These are phyloP conservation scores for Bipolaris sorokiniana DNA, from an alignment of 2,329 filamentous ascomycete species.

Conservation along the genomic window DNA sequence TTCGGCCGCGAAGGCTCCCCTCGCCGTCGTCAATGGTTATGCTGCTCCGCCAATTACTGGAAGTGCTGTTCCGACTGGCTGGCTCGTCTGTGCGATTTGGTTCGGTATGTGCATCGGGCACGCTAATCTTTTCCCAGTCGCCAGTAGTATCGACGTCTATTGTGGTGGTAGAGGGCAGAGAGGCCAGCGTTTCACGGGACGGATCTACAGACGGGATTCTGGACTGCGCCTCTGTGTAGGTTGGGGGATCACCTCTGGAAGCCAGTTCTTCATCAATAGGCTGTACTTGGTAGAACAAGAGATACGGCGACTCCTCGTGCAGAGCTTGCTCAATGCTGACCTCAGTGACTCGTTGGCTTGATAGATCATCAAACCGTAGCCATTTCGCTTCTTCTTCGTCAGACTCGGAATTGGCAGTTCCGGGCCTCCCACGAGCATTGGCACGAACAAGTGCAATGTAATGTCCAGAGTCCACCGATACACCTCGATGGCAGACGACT, in stretches of 20 bases:
- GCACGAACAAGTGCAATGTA: constrained; percentile 87
- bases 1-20: constrained; percentile 40
- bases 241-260: constrained; percentile 47
- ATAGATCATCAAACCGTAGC: constrained; percentile 93
- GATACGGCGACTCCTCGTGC: constrained; percentile 87
- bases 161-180: constrained; percentile 21
- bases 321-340: constrained; percentile 81
- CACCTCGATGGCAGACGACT: constrained; percentile 88
- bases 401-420: constrained; percentile 56
- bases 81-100: constrained; percentile 29
- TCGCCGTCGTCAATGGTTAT: constrained; percentile 50
- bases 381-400: constrained; percentile 61
- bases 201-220: constrained; percentile 27
- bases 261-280: constrained; percentile 76
- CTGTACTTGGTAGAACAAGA: constrained; percentile 93
- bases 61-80: constrained; percentile 43
- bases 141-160: constrained; percentile 28
- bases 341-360: constrained; percentile 71
- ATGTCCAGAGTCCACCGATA: constrained; percentile 85
- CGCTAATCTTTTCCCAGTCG: constrained; percentile 34
- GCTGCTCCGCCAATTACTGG: constrained; percentile 50
- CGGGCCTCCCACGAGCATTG: constrained; percentile 51
- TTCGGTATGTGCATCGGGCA: constrained; percentile 21
- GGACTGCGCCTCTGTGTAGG: constrained; percentile 47
- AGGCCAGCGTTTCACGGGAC: constrained; percentile 40